phyloP scores from a whole-genome alignment of 1,139 yeast genomes.

The Pichia sp. region DNA sequence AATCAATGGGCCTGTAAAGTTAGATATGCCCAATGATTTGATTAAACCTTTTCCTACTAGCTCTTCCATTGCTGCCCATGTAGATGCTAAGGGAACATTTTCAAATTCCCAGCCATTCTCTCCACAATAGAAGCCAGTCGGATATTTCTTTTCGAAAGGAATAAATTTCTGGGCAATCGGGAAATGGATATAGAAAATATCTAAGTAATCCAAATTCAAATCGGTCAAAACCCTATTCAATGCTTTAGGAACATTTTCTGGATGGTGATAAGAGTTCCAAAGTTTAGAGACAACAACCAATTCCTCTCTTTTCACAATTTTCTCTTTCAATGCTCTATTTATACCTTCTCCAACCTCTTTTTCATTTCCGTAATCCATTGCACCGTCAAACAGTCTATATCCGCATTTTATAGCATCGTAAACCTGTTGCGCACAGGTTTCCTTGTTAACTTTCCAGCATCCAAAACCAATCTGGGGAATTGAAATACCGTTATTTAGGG shows the following conservation, averaged over 20 bases:
- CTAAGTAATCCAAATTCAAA: conserved; percentile 64
- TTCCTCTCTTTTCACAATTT: conserved; percentile 66
- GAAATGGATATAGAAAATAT: conserved; percentile 74
- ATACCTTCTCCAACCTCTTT: conserved; percentile 70
- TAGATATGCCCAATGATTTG: conserved; percentile 78
- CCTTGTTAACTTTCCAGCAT: conserved; percentile 45
- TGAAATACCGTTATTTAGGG: conserved; percentile 29
- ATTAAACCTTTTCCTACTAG: conserved; percentile 58
- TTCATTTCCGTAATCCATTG: conserved; percentile 76
- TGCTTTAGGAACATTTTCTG: conserved; percentile 54
- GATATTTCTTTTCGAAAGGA: conserved; percentile 70
- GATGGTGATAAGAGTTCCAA: conserved; percentile 77
- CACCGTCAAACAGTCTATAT: conserved; percentile 73
- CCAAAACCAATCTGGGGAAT: conserved; percentile 34
- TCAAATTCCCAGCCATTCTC: conserved; percentile 54
- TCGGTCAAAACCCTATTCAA: conserved; percentile 60
- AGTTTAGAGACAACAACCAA: conserved; percentile 72
- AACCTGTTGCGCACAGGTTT: conserved; percentile 42
- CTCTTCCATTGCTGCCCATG: conserved; percentile 76
- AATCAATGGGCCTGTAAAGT: conserved; percentile 71
- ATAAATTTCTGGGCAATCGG: conserved; percentile 73
- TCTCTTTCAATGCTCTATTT: conserved; percentile 58
- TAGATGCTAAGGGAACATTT: conserved; percentile 67
- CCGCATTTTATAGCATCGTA: conserved; percentile 41
- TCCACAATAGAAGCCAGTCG: conserved; percentile 69